Evolutionary conservation across 805 yeast genomes (phyloP), one percentile per base, ranked within the genome.

Genomic region (Candida berthetii): DNA sequence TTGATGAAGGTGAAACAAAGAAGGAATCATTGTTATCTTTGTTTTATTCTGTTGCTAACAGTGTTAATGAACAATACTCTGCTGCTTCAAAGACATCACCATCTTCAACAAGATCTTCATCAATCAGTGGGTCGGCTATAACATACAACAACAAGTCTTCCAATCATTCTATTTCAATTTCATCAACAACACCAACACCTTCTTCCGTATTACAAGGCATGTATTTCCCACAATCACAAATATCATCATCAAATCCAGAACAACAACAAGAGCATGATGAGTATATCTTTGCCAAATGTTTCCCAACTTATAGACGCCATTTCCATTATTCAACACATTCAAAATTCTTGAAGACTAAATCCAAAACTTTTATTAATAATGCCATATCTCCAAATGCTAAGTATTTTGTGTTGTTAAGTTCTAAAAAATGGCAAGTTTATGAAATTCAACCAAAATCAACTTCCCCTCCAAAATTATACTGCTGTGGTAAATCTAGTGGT

Each of bases 241-340:
- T 20, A 18, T 38, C 47, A n/a, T 39, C 40, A 25, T 41, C 50
- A 10, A 29, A 5, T 15, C 32, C 42, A 4, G 36, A 43, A 19
- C 31, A 37, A 11, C 44, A 3, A 24, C 54, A 53, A 33, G 68
- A 57, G 42, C 65, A 62, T 33, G 78, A 80, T 47, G 96, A 86
- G 55, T 69, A 74, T 41, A 70, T 79, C 40, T 87, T 81, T 58
- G 80, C 82, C 6, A 83, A 80, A 52, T 86, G 91, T 51, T 89
- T 87, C 61, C 97, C 97, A 0, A 76, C 80, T 42, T 85, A 83
- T 55, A 71, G 96, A 44, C 81, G 76, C 46, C 69, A 76, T 38
- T 68, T 71, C 38, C 77, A 77, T 35, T 72, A 71, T 53, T 63
- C 68, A 22, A 75, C 82, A 0, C 81, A 77, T 43, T 61, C 78